Base-by-base conservation (phyloP, 2,329 filamentous ascomycete species). In the Penicillium sp. region DNA sequence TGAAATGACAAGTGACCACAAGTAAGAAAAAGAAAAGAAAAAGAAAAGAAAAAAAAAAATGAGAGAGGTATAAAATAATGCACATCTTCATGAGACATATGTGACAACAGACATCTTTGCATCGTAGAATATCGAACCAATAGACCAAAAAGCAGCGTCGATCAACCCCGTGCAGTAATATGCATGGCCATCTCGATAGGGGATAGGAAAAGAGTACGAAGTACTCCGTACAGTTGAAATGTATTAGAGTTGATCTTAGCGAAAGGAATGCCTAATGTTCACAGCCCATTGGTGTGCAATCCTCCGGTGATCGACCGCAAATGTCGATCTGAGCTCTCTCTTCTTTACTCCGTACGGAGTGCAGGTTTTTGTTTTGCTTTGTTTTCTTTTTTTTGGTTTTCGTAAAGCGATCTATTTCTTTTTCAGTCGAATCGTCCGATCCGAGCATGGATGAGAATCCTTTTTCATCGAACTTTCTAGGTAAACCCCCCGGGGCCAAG, bases 281-380 rank as follows among this genome's bases (percentile, higher is more conserved):
- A 49, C 58, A 47, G 63, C 57, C 49, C 53, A 72, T 72, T 72
- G 69, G 70, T 52, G 64, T 54, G 55, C 60, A 69, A 72, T 64
- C 53, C 56, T 65, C 69, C 68, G 61, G 63, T 66, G 70, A 72
- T 73, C 69, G 66, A 65, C 68, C 66, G 67, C 2, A 70, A 71
- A 66, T 69, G 69, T 68, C 61, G 62, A 66, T 66, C 65, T 62
- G 64, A 62, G 51, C 52, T 49, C 39, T 48, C 29, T 43, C 31
- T 33, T 33, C 29, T 13, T 10, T n/a, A n/a, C n/a, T n/a, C n/a
- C n/a, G n/a, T 43, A 15, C 42, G 49, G 5, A 27, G 27, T 36
- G 38, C 57, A 60, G 59, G 59, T 55, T 19, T 8, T 31, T 36
- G 12, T 27, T 21, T 13, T 3, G n/a, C 1, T 6, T 12, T 43